phyloP scores from a whole-genome alignment of 2,329 filamentous ascomycete species.

The Lasiodiplodia sp. region DNA sequence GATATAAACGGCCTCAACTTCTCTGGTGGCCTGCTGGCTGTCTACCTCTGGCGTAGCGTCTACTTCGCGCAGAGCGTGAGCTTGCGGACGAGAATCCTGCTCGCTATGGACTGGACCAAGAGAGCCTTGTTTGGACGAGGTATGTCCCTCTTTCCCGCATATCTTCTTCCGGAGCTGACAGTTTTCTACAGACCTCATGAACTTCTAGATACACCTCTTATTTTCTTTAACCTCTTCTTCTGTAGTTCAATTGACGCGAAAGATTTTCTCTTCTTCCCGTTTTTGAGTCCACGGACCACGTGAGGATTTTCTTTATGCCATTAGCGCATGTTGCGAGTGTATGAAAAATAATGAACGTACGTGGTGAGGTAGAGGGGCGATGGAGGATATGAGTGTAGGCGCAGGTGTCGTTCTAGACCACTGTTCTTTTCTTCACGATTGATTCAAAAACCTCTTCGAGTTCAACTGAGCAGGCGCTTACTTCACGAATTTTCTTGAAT shows the following conservation, averaged over 20 bases:
- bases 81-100: slow-evolving; percentile 81
- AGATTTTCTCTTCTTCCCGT: not conserved
- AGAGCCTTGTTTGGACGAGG: slow-evolving; percentile 93
- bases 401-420: not conserved
- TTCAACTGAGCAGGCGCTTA: not conserved
- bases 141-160: slow-evolving; percentile 56
- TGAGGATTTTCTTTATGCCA: not conserved
- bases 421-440: not conserved
- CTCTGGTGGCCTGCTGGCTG: slow-evolving; percentile 85
- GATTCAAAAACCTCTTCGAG: not conserved
- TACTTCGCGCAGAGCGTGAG: slow-evolving; percentile 99
- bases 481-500: not conserved
- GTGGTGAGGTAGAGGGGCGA: not conserved
- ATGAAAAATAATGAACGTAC: not conserved
- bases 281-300: not conserved
- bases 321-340: not conserved
- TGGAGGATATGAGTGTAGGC: not conserved
- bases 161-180: slow-evolving; percentile 16
- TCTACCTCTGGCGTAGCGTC: slow-evolving; percentile 94
- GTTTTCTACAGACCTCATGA: slow-evolving; percentile 41
- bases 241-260: slow-evolving; percentile 7
- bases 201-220: slow-evolving; percentile 36
- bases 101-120: slow-evolving; percentile 99
- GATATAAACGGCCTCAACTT: slow-evolving; percentile 83
- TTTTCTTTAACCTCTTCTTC: not conserved